These are phyloP conservation scores for Capronia coronata DNA, from an alignment of 2,329 filamentous ascomycete genomes.

Conservation along the genomic window DNA sequence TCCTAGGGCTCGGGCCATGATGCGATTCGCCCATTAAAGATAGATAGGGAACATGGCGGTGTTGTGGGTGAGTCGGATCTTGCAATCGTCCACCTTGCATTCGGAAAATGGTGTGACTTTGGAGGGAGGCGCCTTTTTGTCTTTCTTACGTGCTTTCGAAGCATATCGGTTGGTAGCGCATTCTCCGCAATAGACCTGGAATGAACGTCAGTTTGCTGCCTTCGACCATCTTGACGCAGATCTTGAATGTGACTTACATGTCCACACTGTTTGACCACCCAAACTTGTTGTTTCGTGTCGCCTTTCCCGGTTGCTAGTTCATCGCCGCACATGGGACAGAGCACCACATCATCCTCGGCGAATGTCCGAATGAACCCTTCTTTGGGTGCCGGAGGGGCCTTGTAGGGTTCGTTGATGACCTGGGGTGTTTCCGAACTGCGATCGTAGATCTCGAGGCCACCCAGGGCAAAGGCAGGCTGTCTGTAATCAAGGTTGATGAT, in stretches of 20 bases:
- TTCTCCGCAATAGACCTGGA: slow-evolving; percentile 45
- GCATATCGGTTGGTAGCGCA: slow-evolving; percentile 39
- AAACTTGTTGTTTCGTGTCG: slow-evolving; percentile 72
- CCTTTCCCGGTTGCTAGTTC: slow-evolving; percentile 70
- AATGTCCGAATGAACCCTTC: slow-evolving; percentile 78
- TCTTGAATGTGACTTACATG: slow-evolving; percentile 58
- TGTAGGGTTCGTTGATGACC: slow-evolving; percentile 40
- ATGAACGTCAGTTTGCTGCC: slow-evolving; percentile 4
- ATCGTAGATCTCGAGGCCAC: slow-evolving; percentile 22
- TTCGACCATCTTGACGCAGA: slow-evolving; percentile 9
- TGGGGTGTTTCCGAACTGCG: slow-evolving; percentile 25
- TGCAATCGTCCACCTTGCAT: slow-evolving; percentile 41
- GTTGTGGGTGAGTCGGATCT: slow-evolving; percentile 35
- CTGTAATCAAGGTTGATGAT: slow-evolving; percentile 36
- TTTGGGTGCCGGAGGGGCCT: slow-evolving; percentile 57
- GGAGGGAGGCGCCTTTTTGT: slow-evolving; percentile 23
- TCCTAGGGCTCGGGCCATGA: too few species aligned
- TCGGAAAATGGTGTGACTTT: slow-evolving; percentile 39
- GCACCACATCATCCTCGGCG: slow-evolving; percentile 61
- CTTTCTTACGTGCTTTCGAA: slow-evolving; percentile 31
- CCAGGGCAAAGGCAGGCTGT: slow-evolving; percentile 38
- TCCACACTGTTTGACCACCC: slow-evolving; percentile 83
- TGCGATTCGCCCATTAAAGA: slow-evolving; percentile 31
- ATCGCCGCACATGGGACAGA: slow-evolving; percentile 80
- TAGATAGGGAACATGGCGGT: slow-evolving; percentile 44